Evolutionary conservation across 148 eudicot species (phyloP), one percentile per base, ranked within the genome.

Genomic region (Camellia granthamiana): DNA sequence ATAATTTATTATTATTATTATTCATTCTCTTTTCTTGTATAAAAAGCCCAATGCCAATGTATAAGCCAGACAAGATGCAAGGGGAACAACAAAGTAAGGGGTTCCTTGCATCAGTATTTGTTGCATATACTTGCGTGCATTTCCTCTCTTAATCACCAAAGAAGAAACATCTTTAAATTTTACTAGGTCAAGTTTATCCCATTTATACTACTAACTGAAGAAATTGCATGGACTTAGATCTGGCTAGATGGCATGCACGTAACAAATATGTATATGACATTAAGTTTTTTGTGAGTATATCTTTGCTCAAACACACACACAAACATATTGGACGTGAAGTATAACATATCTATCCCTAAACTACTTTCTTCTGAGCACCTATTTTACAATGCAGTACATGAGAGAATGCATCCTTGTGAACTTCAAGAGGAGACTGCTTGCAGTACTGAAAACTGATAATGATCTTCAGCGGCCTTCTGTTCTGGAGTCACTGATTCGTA

Each of bases 401-500:
- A 92, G 99, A 86, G 99, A 96, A 68, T 93, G 99, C 87, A 92
- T 96, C 78, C 92, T 96, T 52, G 99, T 95, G 78, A 96, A 96
- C 86, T 96, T 96, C 85, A 92, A 90, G 83, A 91, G 95, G 84
- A 91, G 98, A 85, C 80, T 96, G 74, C 90, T 91, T 81, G 88
- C 97, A 65, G 90, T 94, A 60, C 86, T 96, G 62, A 94, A 89
- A 85, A 90, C 89, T 75, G 99, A 94, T 87, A 91, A 84, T 69
- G 99, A 94, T 88, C 97, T 96, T 84, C 99, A 96, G 78, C 90
- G 99, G 70, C 99, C 98, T 76, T 91, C 99, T 78, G 86, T 91
- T 76, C 86, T 96, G 67, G 99, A 96, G 84, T 90, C 91, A 15
- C 84, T 96, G 67, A 86, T 96, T 41, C 97, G 83, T 69, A 89